phyloP scores from a whole-genome alignment of 2,329 filamentous ascomycete genomes.

The Raffaelea albimanens region DNA sequence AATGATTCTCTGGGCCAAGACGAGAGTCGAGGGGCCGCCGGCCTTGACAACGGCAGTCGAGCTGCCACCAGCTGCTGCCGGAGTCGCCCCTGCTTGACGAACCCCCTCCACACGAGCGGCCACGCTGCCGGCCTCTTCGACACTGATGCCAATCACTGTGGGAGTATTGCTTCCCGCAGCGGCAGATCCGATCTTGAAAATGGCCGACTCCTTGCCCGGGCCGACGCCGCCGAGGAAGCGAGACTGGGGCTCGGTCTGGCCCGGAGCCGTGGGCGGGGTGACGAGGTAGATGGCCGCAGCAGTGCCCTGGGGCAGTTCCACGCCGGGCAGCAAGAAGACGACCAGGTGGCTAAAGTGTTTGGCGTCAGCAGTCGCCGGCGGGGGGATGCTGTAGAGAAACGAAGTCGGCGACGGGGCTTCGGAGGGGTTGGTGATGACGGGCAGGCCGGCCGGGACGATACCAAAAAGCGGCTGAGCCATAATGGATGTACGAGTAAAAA shows the following conservation, averaged over 20 bases:
- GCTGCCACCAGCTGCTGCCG: not conserved
- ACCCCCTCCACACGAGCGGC: slow-evolving; percentile 57
- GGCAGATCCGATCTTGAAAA: slow-evolving; percentile 62
- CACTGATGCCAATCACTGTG: slow-evolving; percentile 64
- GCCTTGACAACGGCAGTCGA: slow-evolving; percentile 9
- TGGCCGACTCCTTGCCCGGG: slow-evolving; percentile 80
- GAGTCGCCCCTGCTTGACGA: slow-evolving; percentile 26
- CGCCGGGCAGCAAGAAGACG: slow-evolving; percentile 77
- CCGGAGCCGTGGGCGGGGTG: slow-evolving; percentile 30
- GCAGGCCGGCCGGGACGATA: slow-evolving; percentile 50
- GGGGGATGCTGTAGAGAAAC: slow-evolving; percentile 44
- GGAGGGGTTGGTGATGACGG: slow-evolving; percentile 44
- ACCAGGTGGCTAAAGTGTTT: slow-evolving; percentile 70
- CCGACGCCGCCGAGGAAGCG: slow-evolving; percentile 80
- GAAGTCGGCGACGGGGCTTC: slow-evolving; percentile 43
- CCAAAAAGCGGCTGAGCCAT: slow-evolving; percentile 46
- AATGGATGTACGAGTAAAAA: not conserved
- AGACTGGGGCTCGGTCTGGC: slow-evolving; percentile 27
- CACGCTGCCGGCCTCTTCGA: slow-evolving; percentile 70
- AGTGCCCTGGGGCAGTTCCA: slow-evolving; percentile 60
- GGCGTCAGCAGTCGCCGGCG: slow-evolving; percentile 19
- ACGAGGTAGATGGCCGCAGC: slow-evolving; percentile 86
- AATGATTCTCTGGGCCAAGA: slow-evolving; percentile 87
- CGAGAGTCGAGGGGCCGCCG: slow-evolving; percentile 42
- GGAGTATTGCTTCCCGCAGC: slow-evolving; percentile 14